Evolutionary conservation across 805 yeast genomes (phyloP).

Genomic region (Kuraishia molischiana): DNA sequence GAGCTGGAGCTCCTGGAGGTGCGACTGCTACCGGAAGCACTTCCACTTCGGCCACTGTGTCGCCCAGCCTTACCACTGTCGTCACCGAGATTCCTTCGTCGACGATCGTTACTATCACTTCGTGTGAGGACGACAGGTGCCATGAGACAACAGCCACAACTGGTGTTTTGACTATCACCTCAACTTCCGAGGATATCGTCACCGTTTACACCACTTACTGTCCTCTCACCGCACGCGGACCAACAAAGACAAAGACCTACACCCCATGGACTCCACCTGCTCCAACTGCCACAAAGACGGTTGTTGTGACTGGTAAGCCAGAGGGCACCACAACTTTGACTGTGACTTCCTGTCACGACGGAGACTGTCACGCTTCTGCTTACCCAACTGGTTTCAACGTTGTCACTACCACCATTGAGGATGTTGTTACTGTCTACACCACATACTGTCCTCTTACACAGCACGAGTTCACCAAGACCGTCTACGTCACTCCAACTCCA

Average conservation of each 20-base stretch:
- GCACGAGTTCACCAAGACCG: neutral
- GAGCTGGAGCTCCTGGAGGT: slow-evolving; percentile 3
- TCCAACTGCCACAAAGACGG: slow-evolving; percentile 3
- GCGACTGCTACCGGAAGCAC: neutral
- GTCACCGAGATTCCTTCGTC: neutral
- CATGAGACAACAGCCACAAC: neutral
- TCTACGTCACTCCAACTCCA: neutral
- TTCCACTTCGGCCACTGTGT: neutral
- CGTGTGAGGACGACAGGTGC: slow-evolving; percentile 1
- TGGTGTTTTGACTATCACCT: slow-evolving; percentile 1
- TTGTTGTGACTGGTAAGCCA: neutral
- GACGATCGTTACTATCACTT: neutral
- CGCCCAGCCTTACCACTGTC: neutral
- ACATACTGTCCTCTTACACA: slow-evolving; percentile 1
- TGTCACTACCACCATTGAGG: slow-evolving; percentile 1
- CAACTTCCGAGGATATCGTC: neutral
- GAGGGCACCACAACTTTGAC: neutral
- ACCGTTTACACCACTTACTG: slow-evolving; percentile 2
- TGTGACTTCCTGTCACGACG: neutral
- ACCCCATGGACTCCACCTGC: slow-evolving; percentile 3
- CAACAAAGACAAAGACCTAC: neutral
- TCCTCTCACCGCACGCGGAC: neutral
- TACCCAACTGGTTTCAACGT: neutral
- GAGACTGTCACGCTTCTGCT: neutral
- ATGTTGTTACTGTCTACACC: neutral